Base-by-base conservation (phyloP, 176 grass and related monocot species). In the Hsuehochloa calcarea region DNA sequence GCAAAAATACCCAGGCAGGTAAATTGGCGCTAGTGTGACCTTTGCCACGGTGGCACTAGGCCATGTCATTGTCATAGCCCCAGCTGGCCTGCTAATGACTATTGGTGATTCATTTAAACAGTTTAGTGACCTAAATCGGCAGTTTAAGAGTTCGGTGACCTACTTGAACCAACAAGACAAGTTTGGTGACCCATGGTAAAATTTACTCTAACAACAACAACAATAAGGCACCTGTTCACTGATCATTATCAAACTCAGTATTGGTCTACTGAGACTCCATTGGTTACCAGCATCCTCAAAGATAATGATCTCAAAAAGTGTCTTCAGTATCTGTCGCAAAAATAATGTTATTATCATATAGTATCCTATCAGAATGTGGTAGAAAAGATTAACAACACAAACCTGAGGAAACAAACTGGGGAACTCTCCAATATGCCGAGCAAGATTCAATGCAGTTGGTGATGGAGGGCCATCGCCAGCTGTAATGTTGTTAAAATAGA, bases 201-300 rank as follows among this genome's bases (percentile, higher is more conserved):
- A 29, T 29, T 29, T 29, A 29, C 29, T 29, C 29, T 29, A 29
- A 29, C 29, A 29, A 29, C 29, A 29, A 29, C 29, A 29, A 29
- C 29, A 29, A 29, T 29, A 29, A 29, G 84, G 72, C 64, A 98
- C 96, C 96, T 99, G 93, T 86, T 99, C 97, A 80, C 97, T 99
- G 78, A 95, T 96, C 84, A 99, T 88, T 92, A 96, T 96, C 80
- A 99, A 86, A 82, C 97, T 99, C 85, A 99, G 68, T 92, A 94
- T 99, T 68, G 97, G 97, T 77, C 93, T 92, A 85, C 97, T 99
- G 86, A 99, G 91, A 83, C 97, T 99, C 97, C 97, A 99, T 50
- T 99, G 97, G 72, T 99, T 99, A 82, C 97, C 93, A 67, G 86
- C 91, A 68, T 99, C 97, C 91, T 99, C 97, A 77, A 96, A 99